Conservation (phyloP, 176 grass and related monocot species). For the Juncus effusus region DNA sequence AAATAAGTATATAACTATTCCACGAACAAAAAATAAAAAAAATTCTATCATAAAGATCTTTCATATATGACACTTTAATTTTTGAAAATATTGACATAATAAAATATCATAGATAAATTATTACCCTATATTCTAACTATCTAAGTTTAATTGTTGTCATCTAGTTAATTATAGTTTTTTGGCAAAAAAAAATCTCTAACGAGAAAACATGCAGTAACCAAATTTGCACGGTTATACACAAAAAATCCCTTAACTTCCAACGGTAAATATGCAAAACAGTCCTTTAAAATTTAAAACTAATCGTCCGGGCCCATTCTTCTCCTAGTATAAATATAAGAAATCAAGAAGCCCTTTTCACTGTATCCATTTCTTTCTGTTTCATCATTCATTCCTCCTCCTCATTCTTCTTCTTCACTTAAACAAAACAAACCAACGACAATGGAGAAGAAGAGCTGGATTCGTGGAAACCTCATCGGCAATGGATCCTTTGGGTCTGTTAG, state of each 20-base stretch:
- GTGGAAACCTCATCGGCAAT: conserved; percentile 62
- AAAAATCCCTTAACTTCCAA: background rate
- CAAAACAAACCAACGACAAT: background rate
- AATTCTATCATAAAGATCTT: background rate
- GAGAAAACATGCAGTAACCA: background rate
- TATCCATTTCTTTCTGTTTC: conserved; percentile 13
- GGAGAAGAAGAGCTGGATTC: conserved; percentile 47
- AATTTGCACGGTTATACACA: background rate
- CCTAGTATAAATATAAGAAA: conserved; percentile 31
- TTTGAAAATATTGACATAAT: background rate
- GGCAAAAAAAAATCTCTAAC: background rate
- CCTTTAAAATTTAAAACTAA: conserved; percentile 2
- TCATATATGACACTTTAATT: background rate
- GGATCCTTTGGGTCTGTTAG: conserved; percentile 72
- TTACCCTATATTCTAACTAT: background rate
- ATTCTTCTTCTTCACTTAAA: conserved; percentile 12
- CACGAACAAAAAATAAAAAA: background rate
- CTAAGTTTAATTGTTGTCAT: background rate
- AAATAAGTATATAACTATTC: background rate
- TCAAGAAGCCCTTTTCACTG: background rate
- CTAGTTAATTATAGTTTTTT: background rate
- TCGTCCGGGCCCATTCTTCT: conserved; percentile 23
- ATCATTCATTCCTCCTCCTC: conserved; percentile 5
- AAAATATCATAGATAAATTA: background rate
- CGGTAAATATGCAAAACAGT: conserved; percentile 5